phyloP scores from a whole-genome alignment of 1,284 basidiomycete genomes.

The Omphalotus olearius region DNA sequence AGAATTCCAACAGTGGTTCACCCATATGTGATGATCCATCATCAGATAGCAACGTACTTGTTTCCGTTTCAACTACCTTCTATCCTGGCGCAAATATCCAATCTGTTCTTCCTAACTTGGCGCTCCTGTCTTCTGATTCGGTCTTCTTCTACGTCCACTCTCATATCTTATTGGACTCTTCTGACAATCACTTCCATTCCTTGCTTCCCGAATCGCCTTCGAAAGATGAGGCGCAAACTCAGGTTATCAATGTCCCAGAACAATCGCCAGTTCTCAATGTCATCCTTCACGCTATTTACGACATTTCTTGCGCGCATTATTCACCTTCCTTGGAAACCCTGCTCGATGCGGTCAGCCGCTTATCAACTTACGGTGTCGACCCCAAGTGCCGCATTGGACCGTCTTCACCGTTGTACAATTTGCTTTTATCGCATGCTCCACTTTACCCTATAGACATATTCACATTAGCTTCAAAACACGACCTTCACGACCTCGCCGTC shows the following conservation, averaged over 20 bases:
- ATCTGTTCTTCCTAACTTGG: conserved; percentile 50
- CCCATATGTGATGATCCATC: conserved; percentile 22
- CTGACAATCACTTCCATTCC: conserved; percentile 50
- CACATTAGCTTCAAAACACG: conserved; percentile 50
- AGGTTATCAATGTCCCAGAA: conserved; percentile 46
- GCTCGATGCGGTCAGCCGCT: conserved; percentile 38
- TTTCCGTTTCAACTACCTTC: conserved; percentile 78
- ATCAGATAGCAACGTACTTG: conserved; percentile 38
- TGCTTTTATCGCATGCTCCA: conserved; percentile 53
- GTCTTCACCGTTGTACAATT: conserved; percentile 37
- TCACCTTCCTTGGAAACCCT: conserved; percentile 50
- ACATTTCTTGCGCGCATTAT: conserved; percentile 58
- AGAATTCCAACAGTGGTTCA: no score
- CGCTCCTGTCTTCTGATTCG: conserved; percentile 64
- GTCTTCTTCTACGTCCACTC: conserved; percentile 73
- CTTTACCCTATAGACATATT: conserved; percentile 54
- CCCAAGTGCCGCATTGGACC: conserved; percentile 36
- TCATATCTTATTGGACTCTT: conserved; percentile 42
- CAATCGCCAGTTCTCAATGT: conserved; percentile 54
- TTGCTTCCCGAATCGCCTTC: conserved; percentile 37
- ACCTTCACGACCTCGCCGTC: conserved; percentile 56
- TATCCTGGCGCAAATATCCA: conserved; percentile 61
- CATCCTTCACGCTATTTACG: conserved; percentile 56
- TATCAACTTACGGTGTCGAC: conserved; percentile 49
- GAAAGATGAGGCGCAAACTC: conserved; percentile 31